These are phyloP conservation scores for Paramecium bursaria DNA, from an alignment of 73 alveolate species.

Conservation along the genomic window DNA sequence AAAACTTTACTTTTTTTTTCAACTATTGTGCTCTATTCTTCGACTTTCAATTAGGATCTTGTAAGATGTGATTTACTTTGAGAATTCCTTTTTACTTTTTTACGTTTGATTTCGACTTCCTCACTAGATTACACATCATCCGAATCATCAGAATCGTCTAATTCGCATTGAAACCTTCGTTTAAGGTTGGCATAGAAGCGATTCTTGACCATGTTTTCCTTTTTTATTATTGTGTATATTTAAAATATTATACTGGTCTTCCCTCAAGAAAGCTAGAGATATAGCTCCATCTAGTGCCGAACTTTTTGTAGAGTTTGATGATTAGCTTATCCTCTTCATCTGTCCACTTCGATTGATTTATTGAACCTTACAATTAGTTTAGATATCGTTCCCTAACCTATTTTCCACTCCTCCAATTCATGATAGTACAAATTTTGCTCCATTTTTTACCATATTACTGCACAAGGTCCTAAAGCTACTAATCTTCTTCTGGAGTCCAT, in stretches of 20 bases:
- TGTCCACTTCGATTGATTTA: slow-evolving; percentile 26
- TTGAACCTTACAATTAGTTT: slow-evolving; percentile 40
- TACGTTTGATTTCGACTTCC: no score
- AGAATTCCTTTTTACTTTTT: no score
- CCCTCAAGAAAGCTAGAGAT: slow-evolving; percentile 50
- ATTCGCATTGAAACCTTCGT: slow-evolving; percentile 44
- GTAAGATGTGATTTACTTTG: no score
- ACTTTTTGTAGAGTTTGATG: slow-evolving; percentile 41
- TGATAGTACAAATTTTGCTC: slow-evolving; percentile 56
- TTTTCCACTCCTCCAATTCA: slow-evolving; percentile 60
- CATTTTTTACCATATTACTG: slow-evolving; percentile 40
- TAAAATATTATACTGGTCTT: slow-evolving; percentile 34
- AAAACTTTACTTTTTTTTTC: no score
- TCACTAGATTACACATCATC: no score
- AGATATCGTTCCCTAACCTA: slow-evolving; percentile 59
- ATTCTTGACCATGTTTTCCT: slow-evolving; percentile 59
- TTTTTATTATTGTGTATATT: neutral
- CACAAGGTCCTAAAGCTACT: slow-evolving; percentile 28
- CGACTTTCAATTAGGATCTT: no score
- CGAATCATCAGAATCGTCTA: slow-evolving; percentile 55
- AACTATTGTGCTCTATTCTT: no score
- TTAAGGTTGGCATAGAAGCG: slow-evolving; percentile 46
- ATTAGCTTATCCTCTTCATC: slow-evolving; percentile 58
- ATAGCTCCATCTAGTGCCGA: slow-evolving; percentile 59
- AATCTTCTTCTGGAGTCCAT: slow-evolving; percentile 57